Conservation (phyloP, 345 rosid species). For the Excoecaria cochinchinensis region DNA sequence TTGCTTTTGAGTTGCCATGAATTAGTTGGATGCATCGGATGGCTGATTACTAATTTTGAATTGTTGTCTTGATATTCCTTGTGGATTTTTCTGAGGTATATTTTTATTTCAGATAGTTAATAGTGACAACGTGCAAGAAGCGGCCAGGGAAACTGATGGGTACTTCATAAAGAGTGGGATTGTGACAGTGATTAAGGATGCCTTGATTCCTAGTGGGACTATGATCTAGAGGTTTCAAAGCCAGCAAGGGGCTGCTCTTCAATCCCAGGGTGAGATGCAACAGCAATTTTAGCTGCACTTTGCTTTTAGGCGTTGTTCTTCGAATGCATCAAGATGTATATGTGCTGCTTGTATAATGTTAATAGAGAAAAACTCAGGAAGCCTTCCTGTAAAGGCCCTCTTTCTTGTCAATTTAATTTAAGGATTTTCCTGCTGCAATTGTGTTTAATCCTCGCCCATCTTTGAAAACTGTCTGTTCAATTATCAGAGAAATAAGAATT, state of each 20-base stretch:
- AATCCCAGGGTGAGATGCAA: background rate
- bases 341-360: slow-evolving; percentile 21
- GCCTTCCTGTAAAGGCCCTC: slow-evolving; percentile 14
- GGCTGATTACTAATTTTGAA: background rate
- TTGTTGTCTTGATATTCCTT: background rate
- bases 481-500: no score
- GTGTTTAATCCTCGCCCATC: background rate
- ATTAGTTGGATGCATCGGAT: background rate
- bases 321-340: slow-evolving; percentile 17
- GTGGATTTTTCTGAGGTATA: no score
- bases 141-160: slow-evolving; percentile 94
- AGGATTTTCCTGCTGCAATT: background rate
- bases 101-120: slow-evolving; percentile 62
- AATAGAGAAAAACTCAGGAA: slow-evolving; percentile 6
- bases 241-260: background rate
- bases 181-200: slow-evolving; percentile 91
- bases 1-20: background rate
- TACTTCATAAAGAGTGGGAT: slow-evolving; percentile 96
- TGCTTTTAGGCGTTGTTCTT: slow-evolving; percentile 4
- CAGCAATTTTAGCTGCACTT: slow-evolving; percentile 11
- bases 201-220: slow-evolving; percentile 91
- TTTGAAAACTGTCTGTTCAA: no score
- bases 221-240: slow-evolving; percentile 40
- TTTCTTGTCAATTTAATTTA: slow-evolving; percentile 3
- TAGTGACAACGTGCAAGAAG: slow-evolving; percentile 81